Evolutionary conservation across 805 yeast genomes (phyloP), one percentile per base, ranked within the genome.

Genomic region (Metschnikowia vanudenii): DNA sequence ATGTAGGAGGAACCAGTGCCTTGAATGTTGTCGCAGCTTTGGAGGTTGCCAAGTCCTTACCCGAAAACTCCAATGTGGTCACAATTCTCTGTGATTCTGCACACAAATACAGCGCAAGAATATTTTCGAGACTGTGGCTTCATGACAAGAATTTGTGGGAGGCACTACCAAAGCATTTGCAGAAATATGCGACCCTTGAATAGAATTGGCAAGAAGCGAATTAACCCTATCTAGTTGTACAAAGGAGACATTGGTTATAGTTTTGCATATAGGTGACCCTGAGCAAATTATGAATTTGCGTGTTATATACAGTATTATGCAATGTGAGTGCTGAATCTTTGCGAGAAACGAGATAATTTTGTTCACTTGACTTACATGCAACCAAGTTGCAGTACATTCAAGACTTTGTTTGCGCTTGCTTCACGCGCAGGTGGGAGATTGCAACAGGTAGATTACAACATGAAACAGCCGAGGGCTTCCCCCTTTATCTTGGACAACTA

Each of bases 21-120:
- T 73, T 91, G 60, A 91, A 91, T 60, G 97, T 90, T 37, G 95
- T 81, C 37, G 97, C 96, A 26, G 97, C 97, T 13, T 73, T 76
- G 37, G 79, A 81, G 60, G 82, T 88, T 16, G 96, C 97, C 2
- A 66, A 81, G 64, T 61, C 69, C 6, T 75, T 89, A 43, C 96
- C 96, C 2, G 89, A 86, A 56, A 81, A 82, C 26, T 71, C 86
- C 10, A 90, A 88, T 51, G 85, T 91, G 20, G 97, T 88, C 26
- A 91, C 97, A 0, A 76, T 91, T n/a, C 71, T 91, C 52, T 87
- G 94, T 42, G 97, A 91, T 62, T 82, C 94, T 19, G 96, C 95
- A 34, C 96, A 89, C 64, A 86, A 91, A 58, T 91, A 91, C 59
- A 82, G 90, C 14, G 91, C 85, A 53, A 73, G 95, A 44, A 70